Base-by-base conservation (phyloP, 2,329 filamentous ascomycete species). In the Exophiala phaeomuriformis region DNA sequence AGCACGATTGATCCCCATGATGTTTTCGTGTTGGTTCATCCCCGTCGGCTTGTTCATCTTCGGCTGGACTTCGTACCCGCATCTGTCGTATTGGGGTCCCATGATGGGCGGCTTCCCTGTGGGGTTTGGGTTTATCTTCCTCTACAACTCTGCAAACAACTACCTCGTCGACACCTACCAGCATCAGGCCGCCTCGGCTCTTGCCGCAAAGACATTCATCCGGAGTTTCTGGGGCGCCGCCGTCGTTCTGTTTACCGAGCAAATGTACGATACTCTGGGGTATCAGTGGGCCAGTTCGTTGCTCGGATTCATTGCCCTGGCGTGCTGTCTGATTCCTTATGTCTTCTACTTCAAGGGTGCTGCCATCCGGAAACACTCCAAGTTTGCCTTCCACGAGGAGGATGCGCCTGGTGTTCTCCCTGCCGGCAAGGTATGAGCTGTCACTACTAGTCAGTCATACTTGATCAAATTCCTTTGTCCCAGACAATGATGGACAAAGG, bases 161-260 rank as follows among this genome's bases (percentile, higher is more conserved):
- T 87, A 87, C 71, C 77, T 86, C 30, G 70, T 90, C 19, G 90
- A 96, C 66, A 85, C 84, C 1, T 96, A 95, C 68, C 85, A 90
- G 65, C 77, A 80, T 3, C 95, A 91, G 64, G 88, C 90, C 0
- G 89, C 85, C 39, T 93, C 87, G 0, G 90, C 90, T 0, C 74
- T 95, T 4, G 90, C 90, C 0, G 88, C 90, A 1, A 89, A 95
- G 72, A 86, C 82, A 10, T 94, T 87, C 67, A 93, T 88, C 69
- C 81, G 90, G 9, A 96, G 95, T 66, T 75, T 95, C 66, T 93
- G 87, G 85, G 88, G 88, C 63, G 88, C 87, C 0, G 77, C 72
- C 1, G 81, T 83, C 1, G 87, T 91, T 0, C 77, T 94, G 1
- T 93, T 93, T 70, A 91, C 88, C 0, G 76, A 79, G 60, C 86